These are phyloP conservation scores for Aspergillus ostianus DNA, from an alignment of 495 filamentous ascomycete genomes.

Conservation along the genomic window DNA sequence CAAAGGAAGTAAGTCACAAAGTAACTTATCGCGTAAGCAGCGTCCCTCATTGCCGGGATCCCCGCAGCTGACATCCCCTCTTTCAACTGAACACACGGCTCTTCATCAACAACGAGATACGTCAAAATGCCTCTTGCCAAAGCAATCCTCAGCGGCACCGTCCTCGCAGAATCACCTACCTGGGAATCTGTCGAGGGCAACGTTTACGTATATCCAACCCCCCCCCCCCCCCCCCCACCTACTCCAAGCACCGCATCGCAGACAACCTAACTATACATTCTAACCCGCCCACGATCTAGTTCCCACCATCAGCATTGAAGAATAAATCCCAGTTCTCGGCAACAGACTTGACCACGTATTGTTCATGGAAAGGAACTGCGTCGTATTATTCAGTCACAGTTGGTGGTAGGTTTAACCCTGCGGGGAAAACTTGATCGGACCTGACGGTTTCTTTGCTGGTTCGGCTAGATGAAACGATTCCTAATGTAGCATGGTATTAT, in stretches of 20 bases:
- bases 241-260: background rate
- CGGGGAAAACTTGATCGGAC: no score
- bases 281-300: slow-evolving; percentile 23
- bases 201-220: slow-evolving; percentile 61
- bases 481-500: slow-evolving; percentile 71
- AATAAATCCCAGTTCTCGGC: slow-evolving; percentile 46
- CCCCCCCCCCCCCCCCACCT: no score
- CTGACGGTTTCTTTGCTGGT: no score
- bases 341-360: slow-evolving; percentile 52
- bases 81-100: background rate
- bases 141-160: slow-evolving; percentile 55
- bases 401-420: slow-evolving; percentile 40
- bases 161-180: slow-evolving; percentile 58
- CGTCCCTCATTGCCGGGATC: no score
- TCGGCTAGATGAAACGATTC: slow-evolving; percentile 43
- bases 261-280: background rate
- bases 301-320: slow-evolving; percentile 36
- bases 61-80: background rate
- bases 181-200: slow-evolving; percentile 72
- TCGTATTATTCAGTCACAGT: slow-evolving; percentile 64
- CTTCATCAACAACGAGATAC: background rate
- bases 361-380: slow-evolving; percentile 70
- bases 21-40: background rate
- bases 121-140: slow-evolving; percentile 48
- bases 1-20: background rate